Conservation (phyloP, 2,329 filamentous ascomycete genomes). For the Aureobasidium sp. region DNA sequence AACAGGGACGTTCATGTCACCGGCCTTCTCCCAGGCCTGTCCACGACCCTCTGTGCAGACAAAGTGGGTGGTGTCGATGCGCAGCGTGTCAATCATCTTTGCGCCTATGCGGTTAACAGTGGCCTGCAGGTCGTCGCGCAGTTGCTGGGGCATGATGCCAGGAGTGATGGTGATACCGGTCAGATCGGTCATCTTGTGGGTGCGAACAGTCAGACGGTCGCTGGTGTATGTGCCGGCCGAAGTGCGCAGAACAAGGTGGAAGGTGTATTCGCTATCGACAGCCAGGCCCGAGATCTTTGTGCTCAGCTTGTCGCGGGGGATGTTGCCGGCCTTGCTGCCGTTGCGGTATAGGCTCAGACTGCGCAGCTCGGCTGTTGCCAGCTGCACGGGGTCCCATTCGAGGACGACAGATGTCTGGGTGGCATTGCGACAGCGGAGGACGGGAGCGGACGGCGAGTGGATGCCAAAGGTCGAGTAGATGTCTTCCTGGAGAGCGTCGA, state of each 20-base stretch:
- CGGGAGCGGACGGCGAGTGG: constrained; percentile 63
- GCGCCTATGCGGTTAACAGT: constrained; percentile 85
- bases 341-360: constrained; percentile 90
- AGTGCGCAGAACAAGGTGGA: constrained; percentile 85
- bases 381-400: constrained; percentile 91
- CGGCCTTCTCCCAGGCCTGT: constrained; percentile 86
- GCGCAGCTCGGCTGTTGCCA: constrained; percentile 85
- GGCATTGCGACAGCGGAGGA: constrained; percentile 87
- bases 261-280: constrained; percentile 93
- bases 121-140: constrained; percentile 61
- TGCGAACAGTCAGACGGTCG: constrained; percentile 76
- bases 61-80: constrained; percentile 98
- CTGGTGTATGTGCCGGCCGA: constrained; percentile 79
- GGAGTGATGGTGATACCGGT: constrained; percentile 92
- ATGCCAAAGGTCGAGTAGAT: constrained; percentile 84
- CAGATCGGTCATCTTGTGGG: constrained; percentile 97
- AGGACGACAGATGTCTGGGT: constrained; percentile 98
- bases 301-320: constrained; percentile 82
- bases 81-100: constrained; percentile 78
- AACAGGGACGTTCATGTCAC: constrained; percentile 96
- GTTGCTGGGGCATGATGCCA: constrained; percentile 66
- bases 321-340: constrained; percentile 90
- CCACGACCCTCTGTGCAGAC: constrained; percentile 91
- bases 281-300: constrained; percentile 95
- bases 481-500: constrained; percentile 76